Evolutionary conservation across 768 basidiomycete species (phyloP).

Genomic region (Coprinopsis strossmayeri): DNA sequence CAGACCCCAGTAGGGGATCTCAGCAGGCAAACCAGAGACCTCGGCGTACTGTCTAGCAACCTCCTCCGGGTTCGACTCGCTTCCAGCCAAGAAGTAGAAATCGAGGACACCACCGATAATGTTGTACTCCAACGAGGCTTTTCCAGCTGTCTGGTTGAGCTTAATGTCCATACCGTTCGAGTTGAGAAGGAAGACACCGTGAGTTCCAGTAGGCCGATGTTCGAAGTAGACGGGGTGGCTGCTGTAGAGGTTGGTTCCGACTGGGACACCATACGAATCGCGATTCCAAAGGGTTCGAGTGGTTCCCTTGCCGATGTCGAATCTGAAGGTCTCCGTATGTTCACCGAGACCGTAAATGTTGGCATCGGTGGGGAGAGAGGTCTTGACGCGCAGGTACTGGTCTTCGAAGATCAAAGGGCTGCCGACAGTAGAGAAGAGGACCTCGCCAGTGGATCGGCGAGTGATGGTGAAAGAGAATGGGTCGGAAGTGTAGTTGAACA

Average conservation of each 20-base stretch:
- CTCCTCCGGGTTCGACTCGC: slow-evolving; percentile 46
- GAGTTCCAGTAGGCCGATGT: slow-evolving; percentile 57
- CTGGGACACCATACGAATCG: slow-evolving; percentile 54
- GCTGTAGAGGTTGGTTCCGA: slow-evolving; percentile 61
- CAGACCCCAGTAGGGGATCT: slow-evolving; percentile 71
- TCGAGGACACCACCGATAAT: slow-evolving; percentile 73
- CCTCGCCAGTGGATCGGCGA: slow-evolving; percentile 41
- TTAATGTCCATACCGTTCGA: slow-evolving; percentile 79
- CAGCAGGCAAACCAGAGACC: slow-evolving; percentile 57
- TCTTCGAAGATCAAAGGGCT: slow-evolving; percentile 69
- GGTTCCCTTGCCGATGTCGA: slow-evolving; percentile 26
- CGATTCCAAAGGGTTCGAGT: slow-evolving; percentile 57
- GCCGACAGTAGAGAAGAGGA: slow-evolving; percentile 54
- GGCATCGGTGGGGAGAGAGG: slow-evolving; percentile 46
- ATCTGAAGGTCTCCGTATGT: slow-evolving; percentile 59
- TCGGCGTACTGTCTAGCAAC: slow-evolving; percentile 66
- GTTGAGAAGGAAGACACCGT: slow-evolving; percentile 64
- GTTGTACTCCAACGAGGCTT: slow-evolving; percentile 60
- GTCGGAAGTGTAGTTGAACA: slow-evolving; percentile 57
- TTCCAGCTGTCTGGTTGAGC: slow-evolving; percentile 33
- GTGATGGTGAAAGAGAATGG: slow-evolving; percentile 59
- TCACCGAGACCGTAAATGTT: slow-evolving; percentile 81
- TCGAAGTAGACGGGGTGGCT: slow-evolving; percentile 72
- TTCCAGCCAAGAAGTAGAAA: slow-evolving; percentile 74
- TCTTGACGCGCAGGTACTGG: slow-evolving; percentile 71